Conservation (phyloP, 2,329 filamentous ascomycete genomes). For the Colletotrichum agaves region DNA sequence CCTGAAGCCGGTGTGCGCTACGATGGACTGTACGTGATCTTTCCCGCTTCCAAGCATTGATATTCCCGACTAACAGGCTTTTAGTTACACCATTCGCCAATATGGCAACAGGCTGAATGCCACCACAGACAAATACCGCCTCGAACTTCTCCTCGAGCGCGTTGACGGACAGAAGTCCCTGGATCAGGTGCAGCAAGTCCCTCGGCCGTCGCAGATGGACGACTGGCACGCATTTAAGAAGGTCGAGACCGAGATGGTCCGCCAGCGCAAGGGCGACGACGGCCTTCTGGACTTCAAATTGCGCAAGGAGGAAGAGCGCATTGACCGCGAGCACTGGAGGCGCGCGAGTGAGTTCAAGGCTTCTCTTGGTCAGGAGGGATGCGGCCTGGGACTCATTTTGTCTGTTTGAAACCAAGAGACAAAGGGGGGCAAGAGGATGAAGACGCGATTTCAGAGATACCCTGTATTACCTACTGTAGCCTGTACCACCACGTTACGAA, state of each 20-base stretch:
- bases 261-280: conserved; percentile 35
- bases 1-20: conserved; percentile 65
- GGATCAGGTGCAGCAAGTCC: conserved; percentile 56
- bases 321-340: conserved; percentile 36
- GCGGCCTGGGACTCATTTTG: conserved; percentile 20
- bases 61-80: neutral
- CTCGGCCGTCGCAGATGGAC: conserved; percentile 65
- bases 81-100: conserved; percentile 60
- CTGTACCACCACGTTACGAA: conserved; percentile 27
- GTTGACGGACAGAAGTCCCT: conserved; percentile 54
- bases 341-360: conserved; percentile 36
- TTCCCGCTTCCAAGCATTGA: neutral
- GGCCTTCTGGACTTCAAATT: conserved; percentile 36
- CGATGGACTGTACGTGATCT: conserved; percentile 64
- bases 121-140: conserved; percentile 52
- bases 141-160: conserved; percentile 60
- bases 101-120: conserved; percentile 58
- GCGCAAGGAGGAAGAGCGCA: conserved; percentile 36
- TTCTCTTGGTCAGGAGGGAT: conserved; percentile 23
- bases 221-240: conserved; percentile 65
- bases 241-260: conserved; percentile 36
- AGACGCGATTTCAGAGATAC: conserved; percentile 21
- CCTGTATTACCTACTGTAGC: conserved; percentile 28
- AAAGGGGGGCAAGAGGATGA: neutral
- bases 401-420: neutral